These are phyloP conservation scores for Fusarium anthophilum DNA, from an alignment of 2,329 filamentous ascomycete species.

Conservation along the genomic window DNA sequence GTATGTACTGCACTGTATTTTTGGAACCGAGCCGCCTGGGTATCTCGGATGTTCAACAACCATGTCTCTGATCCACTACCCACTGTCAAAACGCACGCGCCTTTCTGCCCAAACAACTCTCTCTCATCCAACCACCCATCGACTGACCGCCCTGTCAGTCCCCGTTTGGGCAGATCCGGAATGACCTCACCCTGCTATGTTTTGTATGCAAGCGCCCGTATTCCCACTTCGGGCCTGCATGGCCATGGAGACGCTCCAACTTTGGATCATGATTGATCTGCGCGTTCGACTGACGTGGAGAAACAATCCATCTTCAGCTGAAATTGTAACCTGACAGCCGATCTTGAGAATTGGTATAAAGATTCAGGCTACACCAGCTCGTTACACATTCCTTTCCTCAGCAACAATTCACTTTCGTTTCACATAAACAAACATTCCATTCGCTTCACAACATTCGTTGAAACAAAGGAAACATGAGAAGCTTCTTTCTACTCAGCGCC, in stretches of 20 bases:
- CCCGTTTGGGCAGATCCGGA: background rate
- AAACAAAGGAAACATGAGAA: constrained; percentile 18
- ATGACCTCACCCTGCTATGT: constrained; percentile 28
- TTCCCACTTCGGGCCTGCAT: background rate
- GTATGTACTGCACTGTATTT: background rate
- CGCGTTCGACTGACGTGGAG: background rate
- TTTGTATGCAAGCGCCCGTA: constrained; percentile 29
- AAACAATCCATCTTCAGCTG: background rate
- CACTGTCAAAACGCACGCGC: constrained; percentile 4
- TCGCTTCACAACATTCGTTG: constrained; percentile 29
- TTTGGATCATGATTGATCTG: constrained; percentile 3
- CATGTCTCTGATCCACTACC: background rate
- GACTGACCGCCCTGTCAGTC: constrained; percentile 25
- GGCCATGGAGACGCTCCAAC: constrained; percentile 2
- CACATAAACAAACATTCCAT: constrained; percentile 1
- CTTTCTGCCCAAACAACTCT: constrained; percentile 2
- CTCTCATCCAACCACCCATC: constrained; percentile 14
- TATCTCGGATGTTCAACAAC: background rate
- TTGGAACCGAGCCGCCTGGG: constrained; percentile 6
- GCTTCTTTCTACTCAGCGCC: constrained; percentile 25
- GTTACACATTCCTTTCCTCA: background rate
- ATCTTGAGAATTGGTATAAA: constrained; percentile 9
- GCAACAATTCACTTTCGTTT: constrained; percentile 25
- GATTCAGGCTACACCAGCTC: constrained; percentile 8
- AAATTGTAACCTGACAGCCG: background rate